Conservation (phyloP, 2,329 filamentous ascomycete species). For the Aspergillus japonicus region DNA sequence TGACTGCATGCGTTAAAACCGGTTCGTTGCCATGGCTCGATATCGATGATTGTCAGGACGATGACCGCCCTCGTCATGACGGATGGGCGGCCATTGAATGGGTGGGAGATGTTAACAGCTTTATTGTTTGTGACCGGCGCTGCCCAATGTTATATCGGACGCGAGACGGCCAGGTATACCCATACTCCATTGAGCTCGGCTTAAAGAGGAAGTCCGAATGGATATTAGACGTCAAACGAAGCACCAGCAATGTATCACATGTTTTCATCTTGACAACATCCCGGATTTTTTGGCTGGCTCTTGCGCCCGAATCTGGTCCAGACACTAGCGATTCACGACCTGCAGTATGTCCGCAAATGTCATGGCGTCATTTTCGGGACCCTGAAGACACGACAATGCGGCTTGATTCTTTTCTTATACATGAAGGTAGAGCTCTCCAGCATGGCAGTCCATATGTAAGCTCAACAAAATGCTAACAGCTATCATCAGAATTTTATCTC, state of each 20-base stretch:
- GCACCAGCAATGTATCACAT: slow-evolving; percentile 42
- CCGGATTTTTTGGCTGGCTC: slow-evolving; percentile 47
- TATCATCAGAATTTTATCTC: slow-evolving; percentile 36
- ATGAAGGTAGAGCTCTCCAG: slow-evolving; percentile 29
- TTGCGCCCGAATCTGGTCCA: slow-evolving; percentile 32
- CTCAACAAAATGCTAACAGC: slow-evolving; percentile 10
- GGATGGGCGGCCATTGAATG: slow-evolving; percentile 47
- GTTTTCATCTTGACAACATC: slow-evolving; percentile 56
- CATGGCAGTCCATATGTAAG: not conserved
- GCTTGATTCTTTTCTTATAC: slow-evolving; percentile 33
- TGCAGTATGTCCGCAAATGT: slow-evolving; percentile 42
- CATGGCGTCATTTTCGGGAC: slow-evolving; percentile 56
- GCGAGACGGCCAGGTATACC: slow-evolving; percentile 22
- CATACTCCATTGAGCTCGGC: slow-evolving; percentile 37
- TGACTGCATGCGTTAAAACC: slow-evolving; percentile 26
- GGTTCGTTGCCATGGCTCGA: slow-evolving; percentile 33
- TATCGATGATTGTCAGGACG: slow-evolving; percentile 13
- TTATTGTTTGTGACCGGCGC: slow-evolving; percentile 55
- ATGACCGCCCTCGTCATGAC: slow-evolving; percentile 32
- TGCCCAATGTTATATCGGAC: slow-evolving; percentile 39
- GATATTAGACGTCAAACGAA: slow-evolving; percentile 55
- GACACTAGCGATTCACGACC: slow-evolving; percentile 19
- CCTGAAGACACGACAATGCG: slow-evolving; percentile 53
- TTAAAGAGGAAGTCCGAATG: slow-evolving; percentile 45
- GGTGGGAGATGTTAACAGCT: slow-evolving; percentile 36